Evolutionary conservation across 805 yeast species (phyloP).

Genomic region (Candida arabinofermentans): DNA sequence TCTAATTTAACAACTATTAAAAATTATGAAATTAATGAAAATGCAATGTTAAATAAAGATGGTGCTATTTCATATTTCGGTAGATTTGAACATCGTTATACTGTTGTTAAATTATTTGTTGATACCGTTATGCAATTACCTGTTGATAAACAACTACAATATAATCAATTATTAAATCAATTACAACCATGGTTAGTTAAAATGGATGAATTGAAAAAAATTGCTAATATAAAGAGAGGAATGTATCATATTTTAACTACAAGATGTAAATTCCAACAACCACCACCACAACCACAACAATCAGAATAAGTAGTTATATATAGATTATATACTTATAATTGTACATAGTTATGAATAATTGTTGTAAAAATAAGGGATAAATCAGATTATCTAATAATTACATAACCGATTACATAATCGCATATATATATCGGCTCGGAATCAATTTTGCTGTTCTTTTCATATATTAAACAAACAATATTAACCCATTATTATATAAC

Average conservation of each 20-base stretch:
- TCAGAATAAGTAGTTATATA: not conserved
- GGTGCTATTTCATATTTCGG: slow-evolving; percentile 6
- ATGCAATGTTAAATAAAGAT: slow-evolving; percentile 3
- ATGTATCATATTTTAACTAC: slow-evolving; percentile 4
- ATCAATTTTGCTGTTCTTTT: too few species aligned
- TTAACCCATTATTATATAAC: too few species aligned
- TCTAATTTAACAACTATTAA: not conserved
- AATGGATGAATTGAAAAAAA: slow-evolving; percentile 13
- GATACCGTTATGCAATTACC: slow-evolving; percentile 11
- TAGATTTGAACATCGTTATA: slow-evolving; percentile 17
- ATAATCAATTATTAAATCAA: slow-evolving; percentile 5
- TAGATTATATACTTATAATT: not conserved
- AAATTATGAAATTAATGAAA: not conserved
- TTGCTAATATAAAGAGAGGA: slow-evolving; percentile 6
- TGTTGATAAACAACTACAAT: slow-evolving; percentile 8
- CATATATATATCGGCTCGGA: too few species aligned
- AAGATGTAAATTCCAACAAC: not conserved
- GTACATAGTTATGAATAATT: not conserved
- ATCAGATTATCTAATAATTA: too few species aligned
- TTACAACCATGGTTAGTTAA: slow-evolving; percentile 11
- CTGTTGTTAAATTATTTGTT: slow-evolving; percentile 14
- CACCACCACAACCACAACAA: too few species aligned
- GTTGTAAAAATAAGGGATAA: too few species aligned
- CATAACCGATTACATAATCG: too few species aligned
- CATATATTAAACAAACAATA: too few species aligned